phyloP scores from a whole-genome alignment of 2,329 filamentous ascomycete species.

The Didymella arachidicola region DNA sequence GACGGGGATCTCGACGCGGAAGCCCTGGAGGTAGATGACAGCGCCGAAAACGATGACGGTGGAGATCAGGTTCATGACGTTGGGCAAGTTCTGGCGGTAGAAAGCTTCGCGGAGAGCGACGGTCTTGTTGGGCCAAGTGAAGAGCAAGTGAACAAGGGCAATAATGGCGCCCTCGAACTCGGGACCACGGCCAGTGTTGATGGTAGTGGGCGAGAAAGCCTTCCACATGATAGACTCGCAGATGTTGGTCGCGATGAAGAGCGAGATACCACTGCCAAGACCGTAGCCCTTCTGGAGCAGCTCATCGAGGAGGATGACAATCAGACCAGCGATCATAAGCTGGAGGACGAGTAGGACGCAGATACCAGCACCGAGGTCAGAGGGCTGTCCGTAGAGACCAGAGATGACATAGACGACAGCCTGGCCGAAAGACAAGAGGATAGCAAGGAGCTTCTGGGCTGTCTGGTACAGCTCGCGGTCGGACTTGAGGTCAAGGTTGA shows the following conservation, averaged over 20 bases:
- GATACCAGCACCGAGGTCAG: conserved; percentile 95
- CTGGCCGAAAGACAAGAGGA: conserved; percentile 96
- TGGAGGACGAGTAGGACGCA: conserved; percentile 98
- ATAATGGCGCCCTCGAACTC: conserved; percentile 99
- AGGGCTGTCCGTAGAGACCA: conserved; percentile 89
- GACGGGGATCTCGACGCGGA: conserved; percentile 99
- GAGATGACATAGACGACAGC: conserved; percentile 98
- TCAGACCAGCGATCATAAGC: conserved; percentile 95
- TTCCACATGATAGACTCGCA: conserved; percentile 99
- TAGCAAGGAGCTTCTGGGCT: conserved; percentile 89
- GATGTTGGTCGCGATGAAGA: conserved; percentile 99
- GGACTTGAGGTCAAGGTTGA: conserved; percentile 99
- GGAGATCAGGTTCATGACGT: conserved; percentile 97
- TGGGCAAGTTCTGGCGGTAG: conserved; percentile 98
- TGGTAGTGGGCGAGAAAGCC: conserved; percentile 98
- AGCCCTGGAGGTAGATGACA: conserved; percentile 98
- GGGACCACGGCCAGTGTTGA: conserved; percentile 98
- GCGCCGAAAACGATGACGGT: conserved; percentile 93
- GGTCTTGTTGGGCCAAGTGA: conserved; percentile 99
- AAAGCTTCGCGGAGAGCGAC: conserved; percentile 97
- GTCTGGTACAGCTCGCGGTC: conserved; percentile 99
- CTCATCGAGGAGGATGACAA: conserved; percentile 98
- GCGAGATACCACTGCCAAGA: conserved; percentile 96
- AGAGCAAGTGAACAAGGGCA: conserved; percentile 94
- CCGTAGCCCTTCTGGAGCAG: conserved; percentile 99